phyloP scores from a whole-genome alignment of 2,329 filamentous ascomycete species.

The Pezicula carpinea region DNA sequence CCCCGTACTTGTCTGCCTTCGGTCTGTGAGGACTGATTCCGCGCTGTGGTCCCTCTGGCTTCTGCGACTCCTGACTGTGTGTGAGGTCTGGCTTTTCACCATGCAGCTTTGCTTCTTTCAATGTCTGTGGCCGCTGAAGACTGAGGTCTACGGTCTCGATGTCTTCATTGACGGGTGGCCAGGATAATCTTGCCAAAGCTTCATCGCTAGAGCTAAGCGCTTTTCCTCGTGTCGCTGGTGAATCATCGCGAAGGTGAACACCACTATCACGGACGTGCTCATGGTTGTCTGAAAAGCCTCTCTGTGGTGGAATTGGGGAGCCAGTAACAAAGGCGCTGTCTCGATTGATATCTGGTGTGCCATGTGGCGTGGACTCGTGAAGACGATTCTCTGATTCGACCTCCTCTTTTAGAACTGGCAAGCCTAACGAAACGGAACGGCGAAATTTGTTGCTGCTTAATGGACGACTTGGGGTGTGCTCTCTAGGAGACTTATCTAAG shows the following conservation, averaged over 20 bases:
- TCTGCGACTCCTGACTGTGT: neutral
- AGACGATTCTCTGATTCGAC: neutral
- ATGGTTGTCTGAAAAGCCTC: constrained; percentile 18
- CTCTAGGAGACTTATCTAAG: constrained; percentile 5
- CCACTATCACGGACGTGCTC: constrained; percentile 44
- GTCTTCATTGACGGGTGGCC: constrained; percentile 40
- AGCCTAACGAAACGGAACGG: constrained; percentile 17
- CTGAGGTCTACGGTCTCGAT: constrained; percentile 39
- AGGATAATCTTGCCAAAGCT: constrained; percentile 31
- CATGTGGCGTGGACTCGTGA: neutral
- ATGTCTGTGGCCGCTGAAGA: constrained; percentile 18
- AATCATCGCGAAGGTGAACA: constrained; percentile 47
- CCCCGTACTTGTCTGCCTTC: constrained; percentile 23
- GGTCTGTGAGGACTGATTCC: constrained; percentile 5
- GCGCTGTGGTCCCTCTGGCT: constrained; percentile 2
- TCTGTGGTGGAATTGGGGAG: constrained; percentile 37
- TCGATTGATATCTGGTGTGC: constrained; percentile 30
- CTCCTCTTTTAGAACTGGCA: constrained; percentile 25
- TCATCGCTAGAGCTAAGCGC: constrained; percentile 28
- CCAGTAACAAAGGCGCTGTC: constrained; percentile 46
- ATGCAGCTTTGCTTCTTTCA: constrained; percentile 2
- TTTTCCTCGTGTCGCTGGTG: constrained; percentile 25
- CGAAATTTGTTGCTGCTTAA: constrained; percentile 13
- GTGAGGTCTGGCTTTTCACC: constrained; percentile 2
- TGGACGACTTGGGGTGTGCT: constrained; percentile 10